Base-by-base conservation (phyloP, 257 asterid genomes). In the Gardenia jasminoides region DNA sequence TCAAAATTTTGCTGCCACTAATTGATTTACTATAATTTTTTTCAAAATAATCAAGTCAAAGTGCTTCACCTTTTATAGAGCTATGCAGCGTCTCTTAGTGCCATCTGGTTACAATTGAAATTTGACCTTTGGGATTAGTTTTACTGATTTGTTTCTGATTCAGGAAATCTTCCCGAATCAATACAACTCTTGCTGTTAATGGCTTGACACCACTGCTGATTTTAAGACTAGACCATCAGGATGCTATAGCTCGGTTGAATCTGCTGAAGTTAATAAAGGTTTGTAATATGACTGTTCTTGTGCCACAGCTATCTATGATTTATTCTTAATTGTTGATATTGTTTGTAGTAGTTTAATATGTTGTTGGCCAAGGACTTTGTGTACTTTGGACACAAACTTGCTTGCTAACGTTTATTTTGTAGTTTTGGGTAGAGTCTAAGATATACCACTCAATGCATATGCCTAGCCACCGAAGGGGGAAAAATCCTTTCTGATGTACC, bases 131-230 rank as follows among this genome's bases (percentile, higher is more conserved):
- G 56, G 50, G 28, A 56, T 28, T 11, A 24, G 9, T 50, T 28
- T 46, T 12, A 22, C 52, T 15, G 44, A 66, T 69, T 20, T 76
- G 62, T 62, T 74, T 78, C 47, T 84, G 83, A 70, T 85, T 89
- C 94, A 96, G 99, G 92, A 96, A 91, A 93, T 96, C 99, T 75
- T 88, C 97, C 80, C 94, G 97, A 77, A 90, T 96, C 78, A 96
- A 96, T 85, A 93, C 98, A 31, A 93, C 97, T 66, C 89, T 96
- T 71, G 98, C 99, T 64, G 96, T 93, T 74, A 96, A 91, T 84
- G 99, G 99, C 54, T 88, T 96, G 90, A 93, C 99, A 11, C 97
- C 97, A 20, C 86, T 93, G 84, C 91, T 96, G 72, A 90, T 96
- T 61, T 90, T 90, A 28, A 89, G 97, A 80, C 95, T 96, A 76